Conservation (phyloP, 2,329 filamentous ascomycete genomes). For the Aspergillus aculeatinus region DNA sequence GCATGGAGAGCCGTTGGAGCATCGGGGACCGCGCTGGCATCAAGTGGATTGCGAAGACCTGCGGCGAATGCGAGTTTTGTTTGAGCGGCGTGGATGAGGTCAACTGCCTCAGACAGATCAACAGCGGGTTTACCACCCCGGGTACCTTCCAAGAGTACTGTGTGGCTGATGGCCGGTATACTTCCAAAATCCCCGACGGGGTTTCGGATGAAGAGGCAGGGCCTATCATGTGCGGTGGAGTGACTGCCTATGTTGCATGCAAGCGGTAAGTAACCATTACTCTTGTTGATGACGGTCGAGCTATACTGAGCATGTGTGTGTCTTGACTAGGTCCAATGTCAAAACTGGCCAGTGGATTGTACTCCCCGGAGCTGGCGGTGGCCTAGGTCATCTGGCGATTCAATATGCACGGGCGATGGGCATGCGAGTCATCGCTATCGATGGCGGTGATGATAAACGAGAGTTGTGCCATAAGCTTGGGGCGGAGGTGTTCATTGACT, state of each 20-base stretch:
- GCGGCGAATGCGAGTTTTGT: constrained; percentile 23
- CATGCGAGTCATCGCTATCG: constrained; percentile 74
- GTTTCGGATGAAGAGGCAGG: constrained; percentile 19
- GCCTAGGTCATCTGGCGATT: constrained; percentile 73
- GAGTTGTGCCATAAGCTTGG: constrained; percentile 66
- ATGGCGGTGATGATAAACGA: constrained; percentile 77
- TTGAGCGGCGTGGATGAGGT: constrained; percentile 17
- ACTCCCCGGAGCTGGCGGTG: constrained; percentile 43
- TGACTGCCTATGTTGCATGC: constrained; percentile 24
- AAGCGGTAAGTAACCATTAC: constrained; percentile 1
- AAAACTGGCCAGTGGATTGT: constrained; percentile 29
- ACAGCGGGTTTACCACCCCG: constrained; percentile 19
- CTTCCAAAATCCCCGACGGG: constrained; percentile 20
- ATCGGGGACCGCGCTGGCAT: constrained; percentile 27
- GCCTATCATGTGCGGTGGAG: constrained; percentile 24
- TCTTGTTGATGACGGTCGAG: not conserved
- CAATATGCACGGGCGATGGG: constrained; percentile 94
- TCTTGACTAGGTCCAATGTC: constrained; percentile 32
- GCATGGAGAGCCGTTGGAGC: constrained; percentile 15
- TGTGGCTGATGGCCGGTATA: constrained; percentile 17
- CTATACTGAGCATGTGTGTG: not conserved
- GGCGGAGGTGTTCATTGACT: constrained; percentile 74
- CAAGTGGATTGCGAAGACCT: constrained; percentile 21
- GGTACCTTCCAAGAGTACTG: constrained; percentile 25
- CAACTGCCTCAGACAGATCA: constrained; percentile 16